These are phyloP conservation scores for Gracilaria caudata DNA, from an alignment of 23 red algal genomes.

Conservation along the genomic window DNA sequence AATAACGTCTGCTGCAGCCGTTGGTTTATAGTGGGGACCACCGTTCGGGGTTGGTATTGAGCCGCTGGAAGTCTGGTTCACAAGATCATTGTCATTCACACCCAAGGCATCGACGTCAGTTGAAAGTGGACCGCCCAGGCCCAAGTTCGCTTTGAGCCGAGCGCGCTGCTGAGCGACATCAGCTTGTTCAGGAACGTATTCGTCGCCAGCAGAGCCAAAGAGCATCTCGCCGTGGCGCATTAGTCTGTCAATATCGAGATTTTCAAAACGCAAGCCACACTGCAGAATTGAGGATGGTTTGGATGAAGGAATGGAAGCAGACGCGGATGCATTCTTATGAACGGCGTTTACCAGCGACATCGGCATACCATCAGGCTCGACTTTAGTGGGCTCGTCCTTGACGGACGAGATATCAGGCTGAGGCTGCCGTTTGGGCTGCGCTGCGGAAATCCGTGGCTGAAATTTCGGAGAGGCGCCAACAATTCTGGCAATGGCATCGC, in stretches of 20 bases:
- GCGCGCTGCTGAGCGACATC: conserved; percentile 80
- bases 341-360: not conserved
- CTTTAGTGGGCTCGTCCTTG: not conserved
- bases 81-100: conserved; percentile 73
- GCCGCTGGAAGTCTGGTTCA: not conserved
- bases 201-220: conserved; percentile 85
- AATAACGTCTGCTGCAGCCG: conserved; percentile 53
- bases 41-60: conserved; percentile 18
- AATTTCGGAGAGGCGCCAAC: conserved; percentile 73
- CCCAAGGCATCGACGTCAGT: conserved; percentile 56
- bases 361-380: not conserved
- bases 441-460: not conserved
- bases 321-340: not conserved
- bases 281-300: conserved; percentile 19
- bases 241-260: conserved; percentile 64
- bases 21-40: not conserved
- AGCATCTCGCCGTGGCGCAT: conserved; percentile 77
- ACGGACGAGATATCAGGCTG: not conserved
- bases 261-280: conserved; percentile 67
- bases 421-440: not conserved
- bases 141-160: conserved; percentile 75
- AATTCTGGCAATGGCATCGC: conserved; percentile 79
- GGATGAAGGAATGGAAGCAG: not conserved
- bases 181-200: conserved; percentile 64
- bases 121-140: conserved; percentile 57